phyloP scores from a whole-genome alignment of 805 yeast species.

The Hyphopichia homilentoma region DNA sequence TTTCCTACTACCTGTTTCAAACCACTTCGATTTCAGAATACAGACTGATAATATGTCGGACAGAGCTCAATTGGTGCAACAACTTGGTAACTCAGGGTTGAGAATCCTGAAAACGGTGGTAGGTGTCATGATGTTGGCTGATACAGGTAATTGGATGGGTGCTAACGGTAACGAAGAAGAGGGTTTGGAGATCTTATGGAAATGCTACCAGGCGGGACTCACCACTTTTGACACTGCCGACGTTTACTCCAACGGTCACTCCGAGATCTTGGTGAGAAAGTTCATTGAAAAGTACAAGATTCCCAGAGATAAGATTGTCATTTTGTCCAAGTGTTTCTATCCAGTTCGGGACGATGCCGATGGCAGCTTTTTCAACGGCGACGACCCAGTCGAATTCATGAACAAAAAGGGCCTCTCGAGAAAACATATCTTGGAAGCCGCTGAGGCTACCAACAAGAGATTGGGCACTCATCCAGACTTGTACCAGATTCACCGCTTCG shows the following conservation, averaged over 20 bases:
- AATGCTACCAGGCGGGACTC: slow-evolving; percentile 19
- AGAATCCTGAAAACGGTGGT: background rate
- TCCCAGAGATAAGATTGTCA: slow-evolving; percentile 16
- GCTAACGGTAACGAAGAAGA: slow-evolving; percentile 15
- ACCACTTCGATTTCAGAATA: too few relatives aligned
- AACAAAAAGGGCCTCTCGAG: slow-evolving; percentile 33
- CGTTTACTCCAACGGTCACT: slow-evolving; percentile 17
- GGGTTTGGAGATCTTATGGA: slow-evolving; percentile 20
- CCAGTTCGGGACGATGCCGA: slow-evolving; percentile 7
- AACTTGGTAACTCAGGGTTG: background rate
- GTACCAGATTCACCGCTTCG: slow-evolving; percentile 55
- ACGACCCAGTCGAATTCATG: slow-evolving; percentile 5
- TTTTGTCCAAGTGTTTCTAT: slow-evolving; percentile 13
- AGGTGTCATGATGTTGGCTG: background rate
- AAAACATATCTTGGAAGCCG: slow-evolving; percentile 47
- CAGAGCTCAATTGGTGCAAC: too few relatives aligned
- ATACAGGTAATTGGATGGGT: background rate
- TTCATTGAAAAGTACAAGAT: slow-evolving; percentile 17
- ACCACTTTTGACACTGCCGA: slow-evolving; percentile 22
- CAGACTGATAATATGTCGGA: too few relatives aligned
- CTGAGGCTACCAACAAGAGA: slow-evolving; percentile 37
- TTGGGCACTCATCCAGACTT: slow-evolving; percentile 54
- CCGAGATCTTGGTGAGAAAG: slow-evolving; percentile 15
- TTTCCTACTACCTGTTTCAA: too few relatives aligned
- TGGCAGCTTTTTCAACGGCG: background rate